These are phyloP conservation scores for Monosporozyma siamensis DNA, from an alignment of 805 yeast species.

Conservation along the genomic window DNA sequence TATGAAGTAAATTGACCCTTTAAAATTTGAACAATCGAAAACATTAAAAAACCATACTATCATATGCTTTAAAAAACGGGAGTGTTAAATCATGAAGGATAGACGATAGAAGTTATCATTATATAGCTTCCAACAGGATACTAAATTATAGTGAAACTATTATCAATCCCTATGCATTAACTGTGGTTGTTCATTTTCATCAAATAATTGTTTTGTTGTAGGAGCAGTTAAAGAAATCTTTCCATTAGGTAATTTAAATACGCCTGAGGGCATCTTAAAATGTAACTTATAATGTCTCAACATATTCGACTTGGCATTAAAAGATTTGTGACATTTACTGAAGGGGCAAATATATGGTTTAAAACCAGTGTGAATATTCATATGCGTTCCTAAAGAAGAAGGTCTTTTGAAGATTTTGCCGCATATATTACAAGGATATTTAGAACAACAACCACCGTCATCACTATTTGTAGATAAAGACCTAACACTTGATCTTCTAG, in stretches of 20 bases:
- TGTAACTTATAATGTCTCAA: slow-evolving; percentile 25
- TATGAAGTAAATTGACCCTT: no score
- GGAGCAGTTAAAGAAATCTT: slow-evolving; percentile 12
- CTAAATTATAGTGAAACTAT: no score
- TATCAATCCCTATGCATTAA: no score
- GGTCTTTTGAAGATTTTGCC: slow-evolving; percentile 76
- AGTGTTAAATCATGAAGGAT: no score
- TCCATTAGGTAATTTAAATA: slow-evolving; percentile 14
- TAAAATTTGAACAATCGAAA: no score
- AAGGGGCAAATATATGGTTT: slow-evolving; percentile 63
- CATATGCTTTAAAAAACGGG: no score
- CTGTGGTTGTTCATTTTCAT: not conserved
- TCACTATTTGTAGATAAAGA: not conserved
- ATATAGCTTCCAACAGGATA: no score
- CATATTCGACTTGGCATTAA: slow-evolving; percentile 32
- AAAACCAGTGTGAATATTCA: slow-evolving; percentile 79
- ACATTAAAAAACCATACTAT: no score
- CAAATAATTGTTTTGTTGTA: slow-evolving; percentile 12
- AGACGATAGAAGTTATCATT: no score
- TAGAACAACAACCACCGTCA: not conserved
- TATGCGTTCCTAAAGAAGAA: slow-evolving; percentile 74
- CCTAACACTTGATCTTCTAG: not conserved
- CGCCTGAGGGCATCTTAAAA: slow-evolving; percentile 12
- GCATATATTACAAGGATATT: slow-evolving; percentile 53
- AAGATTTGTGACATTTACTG: slow-evolving; percentile 56